Percentiles rank a stretch among this genome's conserved stretches.
Evolutionary conservation across 2,329 filamentous ascomycete species (phyloP).

Genomic region (Neofusicoccum ribis): DNA sequence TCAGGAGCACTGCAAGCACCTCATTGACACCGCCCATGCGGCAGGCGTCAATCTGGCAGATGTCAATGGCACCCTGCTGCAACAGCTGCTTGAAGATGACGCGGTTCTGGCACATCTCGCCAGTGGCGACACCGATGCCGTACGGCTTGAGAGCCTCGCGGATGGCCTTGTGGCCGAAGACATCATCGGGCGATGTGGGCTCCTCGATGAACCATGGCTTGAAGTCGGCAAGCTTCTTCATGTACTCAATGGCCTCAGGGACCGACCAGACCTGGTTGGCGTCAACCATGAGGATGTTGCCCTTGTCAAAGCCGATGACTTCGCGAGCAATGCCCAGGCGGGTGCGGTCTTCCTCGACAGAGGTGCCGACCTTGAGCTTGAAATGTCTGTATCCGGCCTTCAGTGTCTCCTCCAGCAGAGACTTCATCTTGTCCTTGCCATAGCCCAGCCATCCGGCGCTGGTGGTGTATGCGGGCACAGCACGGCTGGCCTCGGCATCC

Average conservation of each 20-base stretch:
- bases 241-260: conserved; percentile 83
- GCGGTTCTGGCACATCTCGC: conserved; percentile 94
- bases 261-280: conserved; percentile 93
- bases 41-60: conserved; percentile 89
- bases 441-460: conserved; percentile 92
- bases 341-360: conserved; percentile 68
- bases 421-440: conserved; percentile 81
- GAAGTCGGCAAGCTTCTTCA: conserved; percentile 78
- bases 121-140: conserved; percentile 82
- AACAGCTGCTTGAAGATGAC: conserved; percentile 93
- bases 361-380: conserved; percentile 84
- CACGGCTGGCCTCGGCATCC: conserved; percentile 71
- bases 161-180: conserved; percentile 83
- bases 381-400: conserved; percentile 78
- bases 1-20: conserved; percentile 82
- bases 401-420: conserved; percentile 71
- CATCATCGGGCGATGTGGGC: conserved; percentile 86
- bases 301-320: conserved; percentile 78
- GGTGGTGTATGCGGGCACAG: conserved; percentile 89
- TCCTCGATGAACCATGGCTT: conserved; percentile 95
- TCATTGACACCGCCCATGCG: conserved; percentile 89
- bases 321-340: conserved; percentile 73
- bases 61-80: conserved; percentile 75
- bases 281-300: conserved; percentile 88
- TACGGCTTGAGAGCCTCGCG: conserved; percentile 74